Evolutionary conservation across 371 early-diverging fungal species (phyloP).

Genomic region (Sporodiniella umbellata): DNA sequence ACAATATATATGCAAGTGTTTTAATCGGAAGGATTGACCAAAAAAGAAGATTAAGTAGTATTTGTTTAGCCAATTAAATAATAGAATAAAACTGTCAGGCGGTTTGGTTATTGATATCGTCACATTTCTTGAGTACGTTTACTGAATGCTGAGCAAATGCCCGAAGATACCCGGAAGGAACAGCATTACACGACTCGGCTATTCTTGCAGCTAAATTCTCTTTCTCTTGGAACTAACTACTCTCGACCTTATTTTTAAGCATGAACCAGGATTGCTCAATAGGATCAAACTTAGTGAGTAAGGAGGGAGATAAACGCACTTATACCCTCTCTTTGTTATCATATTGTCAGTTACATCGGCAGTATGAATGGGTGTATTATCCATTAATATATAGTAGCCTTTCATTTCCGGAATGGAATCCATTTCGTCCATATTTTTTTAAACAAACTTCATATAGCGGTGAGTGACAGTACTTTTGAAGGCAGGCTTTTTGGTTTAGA

Average conservation of each 20-base stretch:
- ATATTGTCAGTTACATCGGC: background rate
- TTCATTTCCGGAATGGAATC: too few species aligned
- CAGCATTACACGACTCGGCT: conserved; percentile 5
- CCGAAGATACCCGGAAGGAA: conserved; percentile 1
- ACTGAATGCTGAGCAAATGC: conserved; percentile 10
- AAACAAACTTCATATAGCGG: too few species aligned
- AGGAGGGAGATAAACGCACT: background rate
- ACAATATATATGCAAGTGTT: too few species aligned
- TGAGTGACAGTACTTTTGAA: conserved; percentile 11
- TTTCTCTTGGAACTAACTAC: conserved; percentile 3
- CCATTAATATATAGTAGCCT: conserved; percentile 5
- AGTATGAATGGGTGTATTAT: background rate
- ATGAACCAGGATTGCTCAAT: conserved; percentile 1
- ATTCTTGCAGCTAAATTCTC: conserved; percentile 7
- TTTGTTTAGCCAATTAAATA: too few species aligned
- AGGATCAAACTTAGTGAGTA: conserved; percentile 2
- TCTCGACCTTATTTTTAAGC: background rate
- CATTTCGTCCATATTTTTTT: too few species aligned
- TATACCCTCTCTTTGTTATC: background rate
- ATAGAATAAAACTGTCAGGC: too few species aligned
- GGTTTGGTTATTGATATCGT: too few species aligned
- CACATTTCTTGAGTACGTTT: too few species aligned
- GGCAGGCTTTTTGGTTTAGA: conserved; percentile 12
- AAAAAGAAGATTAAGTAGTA: too few species aligned
- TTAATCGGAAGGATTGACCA: too few species aligned